Conservation (phyloP, 2,329 filamentous ascomycete species). For the Diaporthe humulicola region DNA sequence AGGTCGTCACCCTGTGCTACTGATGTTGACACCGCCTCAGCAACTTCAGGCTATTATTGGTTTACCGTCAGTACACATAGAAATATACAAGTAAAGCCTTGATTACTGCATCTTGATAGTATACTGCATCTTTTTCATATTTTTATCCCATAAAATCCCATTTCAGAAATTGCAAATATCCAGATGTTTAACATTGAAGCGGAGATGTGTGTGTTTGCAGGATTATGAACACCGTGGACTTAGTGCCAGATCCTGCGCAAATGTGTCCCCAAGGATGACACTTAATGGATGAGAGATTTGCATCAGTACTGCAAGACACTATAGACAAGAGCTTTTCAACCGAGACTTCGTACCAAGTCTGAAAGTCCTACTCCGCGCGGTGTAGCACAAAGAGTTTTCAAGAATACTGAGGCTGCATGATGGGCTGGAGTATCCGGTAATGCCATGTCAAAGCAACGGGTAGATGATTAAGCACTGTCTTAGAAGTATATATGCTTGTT, state of each 20-base stretch:
- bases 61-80: too few relatives aligned
- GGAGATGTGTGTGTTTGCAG: not conserved
- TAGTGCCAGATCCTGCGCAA: not conserved
- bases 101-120: too few relatives aligned
- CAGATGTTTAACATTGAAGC: not conserved
- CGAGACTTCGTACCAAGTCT: not conserved
- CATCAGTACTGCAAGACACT: not conserved
- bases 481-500: too few relatives aligned
- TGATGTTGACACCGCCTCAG: too few relatives aligned
- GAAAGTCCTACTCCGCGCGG: not conserved
- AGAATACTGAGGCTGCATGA: not conserved
- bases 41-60: too few relatives aligned
- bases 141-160: too few relatives aligned
- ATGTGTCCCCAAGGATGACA: fast-evolving
- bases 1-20: too few relatives aligned
- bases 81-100: too few relatives aligned
- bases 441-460: not conserved
- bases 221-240: not conserved
- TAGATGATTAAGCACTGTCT: not conserved
- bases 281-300: too few relatives aligned
- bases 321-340: not conserved
- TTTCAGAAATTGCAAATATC: too few relatives aligned
- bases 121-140: too few relatives aligned
- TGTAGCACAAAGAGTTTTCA: not conserved
- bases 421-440: too few relatives aligned